Evolutionary conservation across 1,284 basidiomycete species (phyloP), one percentile per base, ranked within the genome.

Genomic region (Crocinoboletus sp.): DNA sequence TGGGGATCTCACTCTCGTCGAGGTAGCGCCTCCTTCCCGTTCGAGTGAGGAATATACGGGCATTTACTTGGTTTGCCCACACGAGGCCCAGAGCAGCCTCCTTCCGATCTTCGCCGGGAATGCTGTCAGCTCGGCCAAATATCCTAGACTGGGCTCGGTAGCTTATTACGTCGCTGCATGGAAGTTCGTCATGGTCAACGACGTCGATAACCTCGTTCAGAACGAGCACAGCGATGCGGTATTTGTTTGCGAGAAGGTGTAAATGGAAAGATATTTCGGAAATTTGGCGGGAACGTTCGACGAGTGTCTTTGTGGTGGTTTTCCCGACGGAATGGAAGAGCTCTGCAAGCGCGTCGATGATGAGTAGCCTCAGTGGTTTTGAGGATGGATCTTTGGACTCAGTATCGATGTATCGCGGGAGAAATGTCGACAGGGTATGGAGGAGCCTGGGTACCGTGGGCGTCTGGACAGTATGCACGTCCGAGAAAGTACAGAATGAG

Each of bases 21-120:
- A 86, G 54, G 51, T 81, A 70, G 29, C 79, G 72, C 47, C 84
- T 71, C 45, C 89, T 71, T 5, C 78, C 77, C 0, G 92, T 94
- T 13, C 89, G 76, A 36, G 76, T 79, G 37, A 95, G 72, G 76
- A 95, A 84, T 44, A 96, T 75, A 10, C 94, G 76, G 4, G 74
- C 74, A 51, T 94, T 94, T 48, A 96, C 72, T 50, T 89, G 84
- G 62, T 94, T 94, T 8, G 91, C 85, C 94, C 94, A 97, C 2
- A 83, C 82, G 38, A 94, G 79, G 0, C 94, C 94, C 2, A 97
- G 67, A 29, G 78, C 79, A 0, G 88, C 91, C 65, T 93, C 87
- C 59, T 92, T 90, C 44, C 63, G 66, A 45, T 71, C 67, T 57
- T 84, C 80, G 32, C 75, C 72, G 32, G 74, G 69, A 27, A 77